A percentile compares a stretch with the other conserved stretches of the same genome.
Evolutionary conservation across 768 basidiomycete genomes (phyloP).

Genomic region (Tylopilus intermedius): DNA sequence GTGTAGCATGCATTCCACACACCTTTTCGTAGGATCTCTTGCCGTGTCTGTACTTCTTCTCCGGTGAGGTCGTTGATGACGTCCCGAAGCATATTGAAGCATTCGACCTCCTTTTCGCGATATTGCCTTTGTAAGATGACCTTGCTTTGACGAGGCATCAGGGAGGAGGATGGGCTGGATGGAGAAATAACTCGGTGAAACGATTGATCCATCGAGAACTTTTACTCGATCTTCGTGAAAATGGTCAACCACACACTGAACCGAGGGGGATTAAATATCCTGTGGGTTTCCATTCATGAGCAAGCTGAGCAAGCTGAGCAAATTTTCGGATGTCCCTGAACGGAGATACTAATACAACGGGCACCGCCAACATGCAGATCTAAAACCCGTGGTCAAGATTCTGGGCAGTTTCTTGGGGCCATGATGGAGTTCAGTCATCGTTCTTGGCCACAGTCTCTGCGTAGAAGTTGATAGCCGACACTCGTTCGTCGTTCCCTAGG

Average conservation of each 20-base stretch:
- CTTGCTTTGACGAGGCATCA: slow-evolving; percentile 9
- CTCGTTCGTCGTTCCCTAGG: not conserved
- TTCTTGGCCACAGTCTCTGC: not conserved
- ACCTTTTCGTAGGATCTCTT: slow-evolving; percentile 23
- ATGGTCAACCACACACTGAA: not conserved
- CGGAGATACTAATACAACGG: not conserved
- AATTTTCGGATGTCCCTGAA: not conserved
- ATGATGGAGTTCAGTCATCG: not conserved
- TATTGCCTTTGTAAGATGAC: slow-evolving; percentile 17
- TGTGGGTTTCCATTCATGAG: not conserved
- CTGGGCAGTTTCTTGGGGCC: not conserved
- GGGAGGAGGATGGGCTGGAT: not conserved
- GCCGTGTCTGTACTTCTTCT: slow-evolving; percentile 11
- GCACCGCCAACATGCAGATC: slow-evolving; percentile 1
- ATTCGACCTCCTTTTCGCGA: slow-evolving; percentile 20
- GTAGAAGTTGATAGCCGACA: not conserved
- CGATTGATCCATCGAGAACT: not conserved
- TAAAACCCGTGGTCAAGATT: not conserved
- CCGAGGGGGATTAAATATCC: slow-evolving; percentile 7
- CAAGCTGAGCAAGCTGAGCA: not conserved
- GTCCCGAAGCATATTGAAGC: slow-evolving; percentile 17
- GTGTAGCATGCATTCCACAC: not conserved
- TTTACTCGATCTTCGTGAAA: not conserved
- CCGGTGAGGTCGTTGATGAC: slow-evolving; percentile 18
- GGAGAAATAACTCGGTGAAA: not conserved